Percentiles rank a stretch among this genome's conserved stretches.
phyloP scores from a whole-genome alignment of 179 eudicot genomes.

The Gypsophila paniculata region DNA sequence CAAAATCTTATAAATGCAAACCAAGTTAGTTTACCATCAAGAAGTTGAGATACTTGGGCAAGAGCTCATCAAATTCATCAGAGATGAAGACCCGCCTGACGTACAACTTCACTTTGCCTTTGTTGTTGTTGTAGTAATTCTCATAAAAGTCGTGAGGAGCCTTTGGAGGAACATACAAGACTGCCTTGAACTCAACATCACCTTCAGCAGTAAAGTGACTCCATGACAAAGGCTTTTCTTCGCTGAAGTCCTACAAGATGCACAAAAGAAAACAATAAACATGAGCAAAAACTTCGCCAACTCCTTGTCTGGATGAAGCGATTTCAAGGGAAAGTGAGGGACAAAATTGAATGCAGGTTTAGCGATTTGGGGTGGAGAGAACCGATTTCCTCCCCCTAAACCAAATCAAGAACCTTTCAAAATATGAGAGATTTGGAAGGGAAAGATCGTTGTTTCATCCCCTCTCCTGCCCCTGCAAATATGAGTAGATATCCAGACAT shows the following conservation, averaged over 20 bases:
- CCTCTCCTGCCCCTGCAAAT: no score
- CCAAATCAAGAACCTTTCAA: no score
- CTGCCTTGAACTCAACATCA: slow-evolving; percentile 98
- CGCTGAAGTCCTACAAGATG: slow-evolving; percentile 83
- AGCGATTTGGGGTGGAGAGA: no score
- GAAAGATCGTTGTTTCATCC: no score
- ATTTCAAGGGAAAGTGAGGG: no score
- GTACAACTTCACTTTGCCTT: slow-evolving; percentile 80
- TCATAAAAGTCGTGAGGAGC: slow-evolving; percentile 96
- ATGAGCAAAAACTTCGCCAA: no score
- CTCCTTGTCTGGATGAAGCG: no score
- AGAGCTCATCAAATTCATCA: slow-evolving; percentile 93
- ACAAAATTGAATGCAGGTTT: no score
- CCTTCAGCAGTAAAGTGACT: slow-evolving; percentile 98
- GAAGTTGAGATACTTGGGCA: slow-evolving; percentile 90
- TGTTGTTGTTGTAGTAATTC: slow-evolving; percentile 78
- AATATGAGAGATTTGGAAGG: no score
- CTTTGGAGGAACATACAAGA: slow-evolving; percentile 85
- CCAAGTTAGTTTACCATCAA: slow-evolving; percentile 50
- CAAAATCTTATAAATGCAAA: not conserved
- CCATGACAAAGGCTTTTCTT: slow-evolving; percentile 90
- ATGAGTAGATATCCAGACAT: no score
- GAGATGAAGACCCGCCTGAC: slow-evolving; percentile 95
- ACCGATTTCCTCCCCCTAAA: no score
- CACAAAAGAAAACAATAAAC: no score